Conservation (phyloP, 1,139 yeast genomes). For the Sugiyamaella sp. region DNA sequence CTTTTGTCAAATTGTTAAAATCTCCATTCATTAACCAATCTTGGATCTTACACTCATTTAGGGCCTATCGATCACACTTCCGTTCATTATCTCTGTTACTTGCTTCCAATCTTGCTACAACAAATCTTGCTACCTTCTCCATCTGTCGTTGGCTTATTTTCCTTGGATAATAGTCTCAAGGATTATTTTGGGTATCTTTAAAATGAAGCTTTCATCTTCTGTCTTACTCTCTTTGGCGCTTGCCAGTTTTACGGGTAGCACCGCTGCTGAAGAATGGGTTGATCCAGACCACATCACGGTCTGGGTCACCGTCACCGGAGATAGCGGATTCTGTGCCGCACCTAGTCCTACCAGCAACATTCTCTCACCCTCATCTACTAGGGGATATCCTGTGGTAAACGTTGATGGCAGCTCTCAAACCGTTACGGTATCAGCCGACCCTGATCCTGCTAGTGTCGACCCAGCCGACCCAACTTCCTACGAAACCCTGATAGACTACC, state of each 20-base stretch:
- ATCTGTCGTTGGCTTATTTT: too few relatives aligned
- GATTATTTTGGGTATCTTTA: background rate
- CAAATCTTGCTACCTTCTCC: background rate
- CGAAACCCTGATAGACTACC: constrained; percentile 5
- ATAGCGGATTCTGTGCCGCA: constrained; percentile 27
- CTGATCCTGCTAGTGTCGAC: background rate
- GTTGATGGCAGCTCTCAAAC: constrained; percentile 31
- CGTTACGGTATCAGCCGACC: constrained; percentile 20
- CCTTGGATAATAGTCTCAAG: too few relatives aligned
- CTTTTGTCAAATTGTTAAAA: too few relatives aligned
- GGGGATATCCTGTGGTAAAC: constrained; percentile 33
- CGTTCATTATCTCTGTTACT: background rate
- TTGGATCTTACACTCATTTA: background rate
- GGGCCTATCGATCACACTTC: background rate
- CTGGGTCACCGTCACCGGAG: constrained; percentile 34
- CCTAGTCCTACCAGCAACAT: constrained; percentile 22
- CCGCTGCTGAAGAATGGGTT: constrained; percentile 16
- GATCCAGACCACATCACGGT: constrained; percentile 28
- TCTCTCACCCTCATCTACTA: constrained; percentile 13
- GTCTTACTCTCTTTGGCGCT: constrained; percentile 15
- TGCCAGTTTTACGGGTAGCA: constrained; percentile 19
- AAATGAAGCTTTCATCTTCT: constrained; percentile 17
- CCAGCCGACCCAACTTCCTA: constrained; percentile 13
- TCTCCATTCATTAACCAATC: background rate
- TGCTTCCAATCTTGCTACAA: background rate